Percentiles rank a stretch among this genome's conserved stretches.
Evolutionary conservation across 495 filamentous ascomycete genomes (phyloP).

Genomic region (Extremus antarcticus): DNA sequence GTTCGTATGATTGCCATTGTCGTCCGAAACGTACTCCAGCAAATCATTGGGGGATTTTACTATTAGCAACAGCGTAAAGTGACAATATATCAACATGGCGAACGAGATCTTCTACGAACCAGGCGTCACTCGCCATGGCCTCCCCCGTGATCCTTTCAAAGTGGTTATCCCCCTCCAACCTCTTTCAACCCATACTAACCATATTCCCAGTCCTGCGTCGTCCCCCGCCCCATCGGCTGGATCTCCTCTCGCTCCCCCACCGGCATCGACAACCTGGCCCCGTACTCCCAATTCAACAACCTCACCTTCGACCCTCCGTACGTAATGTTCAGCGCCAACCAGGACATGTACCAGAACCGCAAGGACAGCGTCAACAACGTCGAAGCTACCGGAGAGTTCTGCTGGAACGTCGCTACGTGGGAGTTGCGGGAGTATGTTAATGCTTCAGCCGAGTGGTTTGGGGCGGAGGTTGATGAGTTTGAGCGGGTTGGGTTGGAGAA

Average conservation of each 20-base stretch:
- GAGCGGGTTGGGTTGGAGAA: slow-evolving; percentile 37
- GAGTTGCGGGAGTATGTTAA: slow-evolving; percentile 43
- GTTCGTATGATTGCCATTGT: too few species aligned
- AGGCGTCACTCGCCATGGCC: slow-evolving; percentile 17
- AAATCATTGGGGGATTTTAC: too few species aligned
- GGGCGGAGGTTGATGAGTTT: slow-evolving; percentile 43
- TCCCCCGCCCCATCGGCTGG: slow-evolving; percentile 34
- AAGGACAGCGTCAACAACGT: slow-evolving; percentile 47
- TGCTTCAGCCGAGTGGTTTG: slow-evolving; percentile 35
- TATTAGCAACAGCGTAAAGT: too few species aligned
- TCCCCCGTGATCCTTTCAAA: slow-evolving; percentile 25
- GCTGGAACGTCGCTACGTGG: slow-evolving; percentile 49
- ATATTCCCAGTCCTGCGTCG: slow-evolving; percentile 28
- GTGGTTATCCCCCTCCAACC: slow-evolving; percentile 3
- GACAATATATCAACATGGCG: not conserved
- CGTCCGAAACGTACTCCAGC: too few species aligned
- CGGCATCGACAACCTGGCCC: slow-evolving; percentile 40
- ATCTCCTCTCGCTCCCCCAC: slow-evolving; percentile 27
- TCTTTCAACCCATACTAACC: not conserved
- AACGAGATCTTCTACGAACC: slow-evolving; percentile 19
- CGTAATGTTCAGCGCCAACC: slow-evolving; percentile 47
- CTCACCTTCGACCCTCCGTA: slow-evolving; percentile 50
- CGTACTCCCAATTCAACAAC: slow-evolving; percentile 51
- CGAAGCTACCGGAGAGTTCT: slow-evolving; percentile 43
- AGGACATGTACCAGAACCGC: slow-evolving; percentile 32